Conservation (phyloP, 371 early-diverging fungal genomes). For the Umbelopsis sp. region DNA sequence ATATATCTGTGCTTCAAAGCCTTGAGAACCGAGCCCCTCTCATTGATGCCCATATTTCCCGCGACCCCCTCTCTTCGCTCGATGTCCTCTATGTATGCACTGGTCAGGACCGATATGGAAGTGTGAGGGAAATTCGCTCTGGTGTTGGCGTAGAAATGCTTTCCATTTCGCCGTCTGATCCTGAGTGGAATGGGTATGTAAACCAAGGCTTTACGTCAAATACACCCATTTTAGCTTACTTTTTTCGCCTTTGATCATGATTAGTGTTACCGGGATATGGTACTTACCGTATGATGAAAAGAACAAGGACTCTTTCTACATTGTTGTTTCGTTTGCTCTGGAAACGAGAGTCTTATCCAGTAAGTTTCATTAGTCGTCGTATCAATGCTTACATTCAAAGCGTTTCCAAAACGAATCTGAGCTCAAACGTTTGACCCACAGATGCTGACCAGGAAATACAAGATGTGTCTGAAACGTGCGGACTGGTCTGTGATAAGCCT, state of each 20-base stretch:
- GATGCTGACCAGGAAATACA: background rate
- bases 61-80: slow-evolving; percentile 21
- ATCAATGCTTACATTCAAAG: no score
- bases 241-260: background rate
- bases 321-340: background rate
- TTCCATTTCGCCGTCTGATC: slow-evolving; percentile 21
- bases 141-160: slow-evolving; percentile 27
- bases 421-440: background rate
- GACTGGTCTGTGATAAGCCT: background rate
- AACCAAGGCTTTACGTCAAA: no score
- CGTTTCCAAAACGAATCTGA: background rate
- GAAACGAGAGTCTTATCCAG: background rate
- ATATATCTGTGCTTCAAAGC: slow-evolving; percentile 22
- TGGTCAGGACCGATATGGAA: slow-evolving; percentile 36
- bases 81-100: slow-evolving; percentile 36
- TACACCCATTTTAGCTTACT: background rate
- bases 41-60: slow-evolving; percentile 28
- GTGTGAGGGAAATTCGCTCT: slow-evolving; percentile 30
- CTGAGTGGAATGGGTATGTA: slow-evolving; percentile 39
- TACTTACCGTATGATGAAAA: background rate
- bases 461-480: slow-evolving; percentile 5
- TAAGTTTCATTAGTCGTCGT: background rate
- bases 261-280: slow-evolving; percentile 4
- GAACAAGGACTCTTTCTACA: background rate
- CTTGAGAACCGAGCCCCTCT: slow-evolving; percentile 43